Evolutionary conservation across 257 asterid genomes (phyloP).

Genomic region (Sherardia arvensis): DNA sequence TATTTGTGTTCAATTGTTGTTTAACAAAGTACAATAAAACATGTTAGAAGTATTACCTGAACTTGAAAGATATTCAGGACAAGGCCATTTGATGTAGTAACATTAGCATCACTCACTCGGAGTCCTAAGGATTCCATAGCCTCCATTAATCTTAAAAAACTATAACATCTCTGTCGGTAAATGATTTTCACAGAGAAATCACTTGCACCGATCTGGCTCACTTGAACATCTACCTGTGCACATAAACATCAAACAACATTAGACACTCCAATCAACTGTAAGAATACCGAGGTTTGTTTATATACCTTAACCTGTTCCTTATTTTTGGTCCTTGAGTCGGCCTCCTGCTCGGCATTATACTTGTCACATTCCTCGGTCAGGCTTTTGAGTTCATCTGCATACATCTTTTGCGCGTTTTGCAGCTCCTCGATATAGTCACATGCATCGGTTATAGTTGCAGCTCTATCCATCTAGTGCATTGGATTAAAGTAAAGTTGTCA

Average conservation of each 20-base stretch:
- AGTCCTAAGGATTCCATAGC: slow-evolving; percentile 49
- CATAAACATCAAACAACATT: neutral
- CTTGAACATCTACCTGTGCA: slow-evolving; percentile 51
- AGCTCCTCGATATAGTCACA: slow-evolving; percentile 56
- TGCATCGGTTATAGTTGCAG: slow-evolving; percentile 57
- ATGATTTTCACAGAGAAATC: slow-evolving; percentile 46
- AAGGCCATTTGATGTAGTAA: slow-evolving; percentile 41
- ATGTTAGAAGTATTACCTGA: slow-evolving; percentile 34
- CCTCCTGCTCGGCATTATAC: slow-evolving; percentile 13
- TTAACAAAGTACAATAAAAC: neutral
- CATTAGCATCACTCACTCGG: slow-evolving; percentile 49
- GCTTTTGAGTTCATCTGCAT: slow-evolving; percentile 31
- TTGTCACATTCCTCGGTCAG: slow-evolving; percentile 23
- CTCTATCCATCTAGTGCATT: slow-evolving; percentile 55
- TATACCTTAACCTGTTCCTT: slow-evolving; percentile 30
- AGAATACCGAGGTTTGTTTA: neutral
- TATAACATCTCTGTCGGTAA: slow-evolving; percentile 33
- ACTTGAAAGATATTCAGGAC: slow-evolving; percentile 41
- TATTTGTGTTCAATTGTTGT: neutral
- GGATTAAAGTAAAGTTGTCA: neutral
- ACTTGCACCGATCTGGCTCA: slow-evolving; percentile 41
- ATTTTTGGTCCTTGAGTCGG: slow-evolving; percentile 14
- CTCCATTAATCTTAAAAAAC: slow-evolving; percentile 50
- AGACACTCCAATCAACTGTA: neutral
- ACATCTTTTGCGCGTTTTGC: slow-evolving; percentile 21